Conservation (phyloP, 139 green algal species). For the Penium margaritaceum region DNA sequence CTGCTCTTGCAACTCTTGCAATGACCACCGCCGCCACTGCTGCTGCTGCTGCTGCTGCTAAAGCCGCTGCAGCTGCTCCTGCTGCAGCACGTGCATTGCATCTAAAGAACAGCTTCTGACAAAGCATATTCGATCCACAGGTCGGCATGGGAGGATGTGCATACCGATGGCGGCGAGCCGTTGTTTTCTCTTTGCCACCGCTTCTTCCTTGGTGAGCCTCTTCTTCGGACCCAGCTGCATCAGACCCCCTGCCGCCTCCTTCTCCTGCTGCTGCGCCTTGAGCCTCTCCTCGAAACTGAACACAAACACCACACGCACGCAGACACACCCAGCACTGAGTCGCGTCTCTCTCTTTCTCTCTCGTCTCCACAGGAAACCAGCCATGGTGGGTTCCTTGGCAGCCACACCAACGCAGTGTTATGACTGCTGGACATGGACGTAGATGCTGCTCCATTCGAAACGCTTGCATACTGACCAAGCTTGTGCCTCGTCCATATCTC, state of each 20-base stretch:
- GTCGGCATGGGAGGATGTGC: background rate
- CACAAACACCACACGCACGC: background rate
- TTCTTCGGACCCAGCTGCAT: conserved; percentile 69
- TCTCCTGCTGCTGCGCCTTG: conserved; percentile 54
- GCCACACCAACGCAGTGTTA: too few relatives aligned
- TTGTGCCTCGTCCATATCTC: too few relatives aligned
- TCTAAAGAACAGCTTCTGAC: background rate
- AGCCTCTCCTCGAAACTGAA: conserved; percentile 64
- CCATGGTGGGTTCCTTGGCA: too few relatives aligned
- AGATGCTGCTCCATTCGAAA: too few relatives aligned
- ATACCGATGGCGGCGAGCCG: conserved; percentile 62
- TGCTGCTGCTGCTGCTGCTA: too few relatives aligned
- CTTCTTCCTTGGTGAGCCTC: conserved; percentile 71
- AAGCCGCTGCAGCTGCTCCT: too few relatives aligned
- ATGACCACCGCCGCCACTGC: too few relatives aligned
- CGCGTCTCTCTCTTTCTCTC: background rate
- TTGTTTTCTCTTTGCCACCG: conserved; percentile 62
- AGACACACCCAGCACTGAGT: background rate
- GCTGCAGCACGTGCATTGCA: too few relatives aligned
- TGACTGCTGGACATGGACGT: too few relatives aligned
- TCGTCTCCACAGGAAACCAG: background rate
- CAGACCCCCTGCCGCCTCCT: conserved; percentile 45
- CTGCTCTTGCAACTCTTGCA: background rate
- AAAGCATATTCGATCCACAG: background rate
- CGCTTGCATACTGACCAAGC: too few relatives aligned